Evolutionary conservation across 2,329 filamentous ascomycete genomes (phyloP), one percentile per base, ranked within the genome.

Genomic region (Tolypocladium endophyticum): DNA sequence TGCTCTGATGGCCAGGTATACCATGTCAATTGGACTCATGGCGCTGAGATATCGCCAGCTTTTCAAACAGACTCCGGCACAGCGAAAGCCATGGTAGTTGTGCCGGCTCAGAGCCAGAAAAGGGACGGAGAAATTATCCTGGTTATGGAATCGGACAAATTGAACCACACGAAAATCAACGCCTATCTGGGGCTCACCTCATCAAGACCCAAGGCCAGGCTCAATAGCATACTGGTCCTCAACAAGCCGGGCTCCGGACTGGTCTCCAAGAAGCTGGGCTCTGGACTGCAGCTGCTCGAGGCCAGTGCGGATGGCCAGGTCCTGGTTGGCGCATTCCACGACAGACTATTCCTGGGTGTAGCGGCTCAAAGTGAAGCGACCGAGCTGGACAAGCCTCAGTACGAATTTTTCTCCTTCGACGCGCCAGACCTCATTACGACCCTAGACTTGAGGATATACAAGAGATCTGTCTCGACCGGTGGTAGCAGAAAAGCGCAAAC

Each of bases 401-500:
- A 82, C 67, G 79, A 84, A 55, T 82, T 86, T 65, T 81, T 79
- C 63, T 79, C 79, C 20, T 81, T 87, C 61, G 81, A 85, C 59
- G 74, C 77, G 20, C 81, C 84, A 3, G 85, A 90, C 64, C 79
- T 83, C 50, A 82, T 92, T 57, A 85, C 83, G 35, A 86, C 84
- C 61, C 74, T 91, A 53, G 87, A 94, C 67, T 70, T 89, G 57
- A 81, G 83, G 63, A 73, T 77, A 63, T 70, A 69, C 52, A 45
- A 61, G 9, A 66, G 64, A 58, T 58, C 58, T 12, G 12, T 5
- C 38, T 61, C 57, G 38, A 62, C 43, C 11, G 61, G 56, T 35
- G 61, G 62, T n/a, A 59, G 61, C 59, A 70, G 66, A 59, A 67
- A 68, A 43, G 60, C 62, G 33, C 68, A 68, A 41, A 59, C 63